These are phyloP conservation scores for Cyclanthera cordifolia DNA, from an alignment of 306 rosid species.

Conservation along the genomic window DNA sequence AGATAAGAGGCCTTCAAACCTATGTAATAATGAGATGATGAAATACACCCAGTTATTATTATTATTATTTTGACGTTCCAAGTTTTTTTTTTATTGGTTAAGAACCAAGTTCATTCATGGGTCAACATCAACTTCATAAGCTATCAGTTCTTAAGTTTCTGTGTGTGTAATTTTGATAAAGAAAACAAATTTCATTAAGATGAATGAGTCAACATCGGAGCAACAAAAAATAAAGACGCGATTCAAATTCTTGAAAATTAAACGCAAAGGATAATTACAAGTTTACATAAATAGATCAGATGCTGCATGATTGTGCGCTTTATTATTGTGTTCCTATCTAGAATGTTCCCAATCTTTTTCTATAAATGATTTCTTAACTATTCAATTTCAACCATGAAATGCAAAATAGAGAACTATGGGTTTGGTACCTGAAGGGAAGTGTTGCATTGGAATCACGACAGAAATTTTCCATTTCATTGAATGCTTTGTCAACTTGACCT, in stretches of 20 bases:
- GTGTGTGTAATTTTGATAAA: background rate
- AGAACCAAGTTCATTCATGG: too few species aligned
- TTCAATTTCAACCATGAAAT: conserved; percentile 10
- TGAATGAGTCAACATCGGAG: background rate
- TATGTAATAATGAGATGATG: background rate
- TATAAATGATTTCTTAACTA: background rate
- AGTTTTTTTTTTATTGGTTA: too few species aligned
- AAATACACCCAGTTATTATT: background rate
- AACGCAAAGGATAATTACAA: background rate
- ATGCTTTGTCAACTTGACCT: conserved; percentile 55
- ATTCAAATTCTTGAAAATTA: background rate
- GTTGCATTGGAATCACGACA: conserved; percentile 31
- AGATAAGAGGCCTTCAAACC: background rate
- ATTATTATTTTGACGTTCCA: background rate
- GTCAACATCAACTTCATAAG: too few species aligned
- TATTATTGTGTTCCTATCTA: background rate
- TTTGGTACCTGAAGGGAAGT: conserved; percentile 45
- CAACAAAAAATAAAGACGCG: background rate
- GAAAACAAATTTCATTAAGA: background rate
- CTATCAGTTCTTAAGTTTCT: background rate
- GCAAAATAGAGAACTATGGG: conserved; percentile 8
- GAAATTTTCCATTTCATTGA: conserved; percentile 35
- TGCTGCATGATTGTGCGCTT: background rate
- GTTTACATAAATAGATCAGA: background rate
- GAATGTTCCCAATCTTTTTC: background rate